Base-by-base conservation (phyloP, 306 rosid genomes). In the Cucumis hystrix region DNA sequence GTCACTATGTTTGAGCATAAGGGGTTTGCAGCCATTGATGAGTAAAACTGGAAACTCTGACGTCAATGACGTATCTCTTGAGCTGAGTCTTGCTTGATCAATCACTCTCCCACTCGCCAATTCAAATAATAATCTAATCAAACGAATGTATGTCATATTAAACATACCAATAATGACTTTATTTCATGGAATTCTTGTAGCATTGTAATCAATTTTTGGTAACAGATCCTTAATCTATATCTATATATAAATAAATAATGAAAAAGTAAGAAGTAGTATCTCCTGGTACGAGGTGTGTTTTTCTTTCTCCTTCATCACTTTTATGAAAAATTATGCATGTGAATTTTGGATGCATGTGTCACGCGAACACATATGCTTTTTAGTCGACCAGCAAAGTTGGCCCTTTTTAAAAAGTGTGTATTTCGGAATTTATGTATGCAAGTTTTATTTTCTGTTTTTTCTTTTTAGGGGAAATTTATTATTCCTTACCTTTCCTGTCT, bases 1-100 rank as follows among this genome's bases (percentile, higher is more conserved):
- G 86, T 83, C 88, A 60, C 80, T 77, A 58, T 81, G 90, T 69
- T 64, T 79, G 78, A 85, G 78, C 76, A 68, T 87, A 51, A 84
- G 75, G 41, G 63, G 43, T 33, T 74, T 80, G 3, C 81, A n/a
- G 77, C 66, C 83, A 52, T 41, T 79, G 72, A 80, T 78, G 63
- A 72, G 54, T 68, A 28, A 69, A 47, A 76, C 81, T 14, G 67
- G 49, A 33, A 61, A 75, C 79, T 68, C 84, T 58, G 77, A 68
- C 56, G 76, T 37, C 4, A 80, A 85, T 17, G 61, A 73, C 8
- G 43, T 74, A 4, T 74, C 77, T 54, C 49, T 74, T 54, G 63
- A 74, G 25, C 77, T 74, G 18, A 74, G 33, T 54, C 62, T 74
- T 54, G 64, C 77, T 51, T 74, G 77, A 70, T 8, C 49, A 54